Evolutionary conservation across 140 eudicot species (phyloP), one percentile per base, ranked within the genome.

Genomic region (Anethum foeniculum): DNA sequence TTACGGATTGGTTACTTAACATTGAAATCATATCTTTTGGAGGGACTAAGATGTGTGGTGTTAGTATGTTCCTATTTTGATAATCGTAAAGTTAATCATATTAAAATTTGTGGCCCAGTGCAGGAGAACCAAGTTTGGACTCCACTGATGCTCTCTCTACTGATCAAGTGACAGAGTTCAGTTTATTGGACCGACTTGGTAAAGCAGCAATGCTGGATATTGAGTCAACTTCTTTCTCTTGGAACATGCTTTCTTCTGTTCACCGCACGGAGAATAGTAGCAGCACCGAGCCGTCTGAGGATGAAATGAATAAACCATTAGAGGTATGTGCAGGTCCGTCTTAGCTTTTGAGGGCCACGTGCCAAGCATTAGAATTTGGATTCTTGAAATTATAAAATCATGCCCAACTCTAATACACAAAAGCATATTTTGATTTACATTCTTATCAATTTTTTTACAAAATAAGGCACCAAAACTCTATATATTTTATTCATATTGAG

Each of bases 171-270:
- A 58, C 94, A 28, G 99, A 91, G 82, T 78, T 88, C 77, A 87
- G 88, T 84, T 81, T 96, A 81, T 93, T 92, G 97, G 96, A 93
- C 71, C 87, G 99, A 85, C 98, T 96, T 83, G 97, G 98, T 81
- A 91, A 88, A 80, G 97, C 98, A 62, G 90, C 93, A 21, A 86
- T 90, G 92, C 83, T 90, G 88, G 93, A 96, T 83, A 88, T 96
- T 41, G 93, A 91, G 86, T 86, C 99, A 79, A 87, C 86, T 84
- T 80, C 93, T 60, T 93, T 96, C 71, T 90, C 97, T 15, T 96
- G 99, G 98, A 87, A 85, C 86, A 88, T 88, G 88, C 99, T 96
- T 85, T 96, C 97, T 65, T 96, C 99, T 65, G 97, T 96, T 88
- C 97, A 93, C 82, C 97, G 93, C 80, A 89, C 99, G 1, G 98